Evolutionary conservation across 495 filamentous ascomycete species (phyloP), one percentile per base, ranked within the genome.

Genomic region (Podospora appendiculata): DNA sequence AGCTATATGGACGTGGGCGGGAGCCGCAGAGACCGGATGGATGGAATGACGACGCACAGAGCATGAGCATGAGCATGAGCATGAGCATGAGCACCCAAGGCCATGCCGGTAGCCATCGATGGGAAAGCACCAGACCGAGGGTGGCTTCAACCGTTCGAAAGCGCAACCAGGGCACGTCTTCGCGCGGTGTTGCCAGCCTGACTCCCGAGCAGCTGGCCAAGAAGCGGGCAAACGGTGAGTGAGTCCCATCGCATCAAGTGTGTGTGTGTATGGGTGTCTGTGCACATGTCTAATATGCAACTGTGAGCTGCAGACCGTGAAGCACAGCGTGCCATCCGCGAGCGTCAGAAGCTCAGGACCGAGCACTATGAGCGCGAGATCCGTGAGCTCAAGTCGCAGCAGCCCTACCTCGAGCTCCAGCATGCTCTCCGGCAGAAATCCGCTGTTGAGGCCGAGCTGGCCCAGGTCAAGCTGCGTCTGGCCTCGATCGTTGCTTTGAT

Each of bases 381-480:
- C 51, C 67, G 57, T 45, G 73, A 70, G 55, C 66, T 72, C 48
- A 73, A 81, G 14, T 79, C 79, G 6, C 86, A 88, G 67, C 83
- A 89, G 61, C 87, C 89, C 0, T 88, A 88, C 57, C 80, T 84
- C 56, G 87, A 94, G 60, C 79, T 92, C 11, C 87, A 90, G 70
- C 69, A 76, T 17, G 85, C 78, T 11, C 54, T 88, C 36, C 74
- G 77, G 36, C 79, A 86, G 64, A 89, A 86, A 73, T 84, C 87
- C 58, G 72, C 77, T 9, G 76, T 85, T 34, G 76, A 85, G 66
- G 76, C 76, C 32, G 88, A 92, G 62, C 88, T 89, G 64, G 75
- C 74, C 39, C 82, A 87, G 46, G 79, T 91, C 41, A 82, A 79
- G 59, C 72, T 74, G 62, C 74, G 77, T 32, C 63, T 94, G 53